Base-by-base conservation (phyloP, 1,284 basidiomycete genomes). In the Laetiporus sulphureus region DNA sequence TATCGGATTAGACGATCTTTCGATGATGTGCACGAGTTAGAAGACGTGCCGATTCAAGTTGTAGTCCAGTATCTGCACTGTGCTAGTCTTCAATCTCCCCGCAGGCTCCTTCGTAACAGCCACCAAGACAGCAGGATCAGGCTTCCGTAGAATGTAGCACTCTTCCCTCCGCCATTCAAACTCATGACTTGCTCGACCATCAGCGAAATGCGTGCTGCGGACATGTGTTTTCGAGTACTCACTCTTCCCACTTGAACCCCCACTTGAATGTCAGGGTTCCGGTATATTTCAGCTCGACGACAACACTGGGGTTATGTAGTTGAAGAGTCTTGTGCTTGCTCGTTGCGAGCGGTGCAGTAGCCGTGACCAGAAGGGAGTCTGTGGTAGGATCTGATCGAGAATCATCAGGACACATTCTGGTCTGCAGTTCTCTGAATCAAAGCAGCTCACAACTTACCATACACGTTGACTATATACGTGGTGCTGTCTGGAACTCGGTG, bases 11-110 rank as follows among this genome's bases (percentile, higher is more conserved):
- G 67, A 53, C 91, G 91, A 54, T 91, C 12, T 13, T 4, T 13
- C 5, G 2, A 18, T 18, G 10, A 21, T n/a, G n/a, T n/a, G 12
- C 4, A 24, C 2, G n/a, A 15, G 4, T 6, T 13, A 2, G 4
- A n/a, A 2, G n/a, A 16, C 66, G 36, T 49, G 80, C 77, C 86
- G 67, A 51, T 87, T 76, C 22, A 90, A 67, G 54, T 91, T 91
- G 55, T 91, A 91, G 59, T 91, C 86, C 13, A 91, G 67, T n/a
- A 91, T 75, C 56, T 90, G 86, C n/a, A 91, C 67, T 1, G 79
- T 69, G 0, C 73, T 65, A 1, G 81, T 79, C 53, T 77, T 82
- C 35, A 82, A 65, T 27, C 77, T 72, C 5, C 80, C 81, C 3
- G 77, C 67, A 0, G 81, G 75, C 39, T 87, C 83, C 56, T 83